Evolutionary conservation across 2,329 filamentous ascomycete species (phyloP).

Genomic region (Aureobasidium melanogenum): DNA sequence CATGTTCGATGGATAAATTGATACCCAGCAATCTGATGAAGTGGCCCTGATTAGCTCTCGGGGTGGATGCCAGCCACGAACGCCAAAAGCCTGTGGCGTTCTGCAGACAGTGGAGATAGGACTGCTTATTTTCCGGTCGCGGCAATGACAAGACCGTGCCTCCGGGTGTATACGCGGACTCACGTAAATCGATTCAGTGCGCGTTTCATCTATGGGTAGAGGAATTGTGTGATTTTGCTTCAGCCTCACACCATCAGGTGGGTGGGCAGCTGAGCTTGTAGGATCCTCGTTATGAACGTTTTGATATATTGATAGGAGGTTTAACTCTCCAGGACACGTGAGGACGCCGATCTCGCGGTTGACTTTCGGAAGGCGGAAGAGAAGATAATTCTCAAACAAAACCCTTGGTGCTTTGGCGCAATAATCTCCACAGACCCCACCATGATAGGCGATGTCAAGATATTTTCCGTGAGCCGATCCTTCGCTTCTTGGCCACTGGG

Average conservation of each 20-base stretch:
- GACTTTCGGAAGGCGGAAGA: not conserved
- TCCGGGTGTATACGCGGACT: not conserved
- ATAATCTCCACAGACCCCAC: constrained; percentile 10
- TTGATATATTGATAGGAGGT: constrained; percentile 1
- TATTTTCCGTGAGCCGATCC: constrained; percentile 1
- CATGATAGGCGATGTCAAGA: constrained; percentile 3
- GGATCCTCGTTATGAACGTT: not conserved
- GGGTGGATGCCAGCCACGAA: not conserved
- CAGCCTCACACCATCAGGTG: not conserved
- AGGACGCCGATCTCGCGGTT: not conserved
- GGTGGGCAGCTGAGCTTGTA: not conserved
- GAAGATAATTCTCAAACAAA: not conserved
- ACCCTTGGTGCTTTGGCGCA: not conserved
- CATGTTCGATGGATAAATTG: not conserved
- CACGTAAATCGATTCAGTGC: not conserved
- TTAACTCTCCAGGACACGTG: not conserved
- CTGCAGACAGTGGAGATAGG: not conserved
- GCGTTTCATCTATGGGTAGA: not conserved
- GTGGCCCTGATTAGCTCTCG: not conserved
- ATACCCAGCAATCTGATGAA: not conserved
- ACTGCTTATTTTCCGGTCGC: not conserved
- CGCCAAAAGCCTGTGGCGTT: not conserved
- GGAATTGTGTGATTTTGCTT: not conserved
- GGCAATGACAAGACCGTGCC: not conserved
- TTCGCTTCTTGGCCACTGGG: not conserved